Base-by-base conservation (phyloP, 179 eudicot species). In the Sideroxylon spinosum region DNA sequence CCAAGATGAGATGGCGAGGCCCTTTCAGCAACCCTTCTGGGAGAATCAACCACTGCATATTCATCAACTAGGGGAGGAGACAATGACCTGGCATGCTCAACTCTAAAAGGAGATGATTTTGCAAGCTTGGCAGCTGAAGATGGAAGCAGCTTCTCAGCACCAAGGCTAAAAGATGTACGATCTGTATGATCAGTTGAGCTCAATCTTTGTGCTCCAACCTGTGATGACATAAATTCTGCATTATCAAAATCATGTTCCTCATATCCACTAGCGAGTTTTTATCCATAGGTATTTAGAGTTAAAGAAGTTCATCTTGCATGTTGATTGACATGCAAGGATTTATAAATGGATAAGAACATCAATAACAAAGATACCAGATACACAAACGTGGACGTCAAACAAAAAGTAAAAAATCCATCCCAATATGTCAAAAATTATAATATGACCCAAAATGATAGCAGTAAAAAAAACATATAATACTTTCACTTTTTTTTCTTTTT, bases 21-120 rank as follows among this genome's bases (percentile, higher is more conserved):
- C 79, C 81, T 85, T 63, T 83, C 87, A 72, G 81, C 68, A 26
- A 80, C 44, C 86, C 88, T 84, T 60, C 86, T 87, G 59, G 94
- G 89, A 70, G 96, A 88, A 78, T 48, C 79, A 76, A 86, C 86
- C 72, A 74, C 81, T 16, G 79, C 23, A 86, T 73, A 82, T 32
- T 88, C 94, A 62, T 93, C 92, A 76, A 82, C 78, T 37, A 6
- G 44, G 50, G 89, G 82, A 25, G 96, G 89, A 37, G 98, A 93
- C 46, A 80, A 77, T n/a, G 91, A 80, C 86, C 93, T 86, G 20
- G 79, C 82, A 78, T 79, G 85, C 76, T 85, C 88, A 79, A 65
- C 61, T 74, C 81, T 68, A 80, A 78, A 82, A 77, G 86, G 82
- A 56, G 86, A 37, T 37, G 44, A 77, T 46, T 78, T 83, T 22